phyloP scores from a whole-genome alignment of 2,329 filamentous ascomycete species.

The Aspergillus phoenicis region DNA sequence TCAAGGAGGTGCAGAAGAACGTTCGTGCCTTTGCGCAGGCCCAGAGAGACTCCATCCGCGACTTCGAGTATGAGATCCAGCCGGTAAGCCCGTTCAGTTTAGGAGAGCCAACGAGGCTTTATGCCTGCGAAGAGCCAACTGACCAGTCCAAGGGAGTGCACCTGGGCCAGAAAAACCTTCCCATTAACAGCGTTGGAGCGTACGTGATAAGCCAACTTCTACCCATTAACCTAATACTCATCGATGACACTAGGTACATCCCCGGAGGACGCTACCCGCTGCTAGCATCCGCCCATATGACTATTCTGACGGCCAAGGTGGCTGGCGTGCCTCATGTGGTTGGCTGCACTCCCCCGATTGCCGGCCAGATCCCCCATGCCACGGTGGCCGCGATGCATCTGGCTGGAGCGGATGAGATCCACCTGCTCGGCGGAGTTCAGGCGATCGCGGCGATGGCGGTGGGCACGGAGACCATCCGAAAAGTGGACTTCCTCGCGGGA shows the following conservation, averaged over 20 bases:
- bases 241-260: slow-evolving; percentile 42
- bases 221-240: too few relatives aligned
- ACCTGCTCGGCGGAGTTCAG: slow-evolving; percentile 56
- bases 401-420: slow-evolving; percentile 56
- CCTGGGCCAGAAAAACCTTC: slow-evolving; percentile 55
- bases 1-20: slow-evolving; percentile 55
- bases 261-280: slow-evolving; percentile 57
- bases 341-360: slow-evolving; percentile 56
- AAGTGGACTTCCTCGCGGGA: slow-evolving; percentile 57
- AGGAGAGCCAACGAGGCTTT: too few relatives aligned
- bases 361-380: slow-evolving; percentile 50
- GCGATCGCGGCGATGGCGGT: slow-evolving; percentile 57
- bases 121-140: neutral
- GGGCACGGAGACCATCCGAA: slow-evolving; percentile 52
- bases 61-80: slow-evolving; percentile 56
- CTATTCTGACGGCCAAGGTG: slow-evolving; percentile 58
- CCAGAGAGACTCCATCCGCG: slow-evolving; percentile 49
- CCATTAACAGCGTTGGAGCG: slow-evolving; percentile 51
- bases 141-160: slow-evolving; percentile 44
- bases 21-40: slow-evolving; percentile 54
- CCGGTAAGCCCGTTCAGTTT: slow-evolving; percentile 27
- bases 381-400: slow-evolving; percentile 56
- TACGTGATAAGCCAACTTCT: slow-evolving; percentile 27
- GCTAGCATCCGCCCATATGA: slow-evolving; percentile 59
- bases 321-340: slow-evolving; percentile 56